phyloP scores from a whole-genome alignment of 768 basidiomycete species.

The Auriscalpium microsporum region DNA sequence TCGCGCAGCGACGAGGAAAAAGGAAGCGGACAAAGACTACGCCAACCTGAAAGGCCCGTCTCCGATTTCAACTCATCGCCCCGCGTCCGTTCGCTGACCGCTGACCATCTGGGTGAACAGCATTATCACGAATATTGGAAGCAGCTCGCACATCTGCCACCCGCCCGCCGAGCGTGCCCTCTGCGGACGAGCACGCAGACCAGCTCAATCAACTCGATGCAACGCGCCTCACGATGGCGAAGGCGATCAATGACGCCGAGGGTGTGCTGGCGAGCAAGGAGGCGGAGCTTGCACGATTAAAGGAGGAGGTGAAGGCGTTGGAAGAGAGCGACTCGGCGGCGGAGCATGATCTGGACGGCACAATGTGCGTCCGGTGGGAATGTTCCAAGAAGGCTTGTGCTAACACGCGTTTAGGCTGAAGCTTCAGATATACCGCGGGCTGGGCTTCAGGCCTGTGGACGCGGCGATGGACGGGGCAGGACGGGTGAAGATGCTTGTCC shows the following conservation, averaged over 20 bases:
- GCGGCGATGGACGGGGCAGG: constrained; percentile 35
- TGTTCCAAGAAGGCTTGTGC: neutral
- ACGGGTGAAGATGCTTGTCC: constrained; percentile 54
- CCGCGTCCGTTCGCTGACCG: neutral
- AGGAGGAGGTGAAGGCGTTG: constrained; percentile 50
- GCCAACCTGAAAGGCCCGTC: constrained; percentile 51
- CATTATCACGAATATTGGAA: constrained; percentile 55
- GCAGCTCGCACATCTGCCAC: constrained; percentile 63
- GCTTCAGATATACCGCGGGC: constrained; percentile 55
- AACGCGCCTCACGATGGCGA: constrained; percentile 55
- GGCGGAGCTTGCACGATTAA: constrained; percentile 58
- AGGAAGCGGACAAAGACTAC: constrained; percentile 62
- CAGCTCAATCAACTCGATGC: constrained; percentile 59
- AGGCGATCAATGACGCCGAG: constrained; percentile 70
- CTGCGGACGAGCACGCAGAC: constrained; percentile 50
- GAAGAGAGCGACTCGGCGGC: constrained; percentile 66
- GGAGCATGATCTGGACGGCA: constrained; percentile 67
- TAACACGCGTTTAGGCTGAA: constrained; percentile 41
- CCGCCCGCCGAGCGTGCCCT: constrained; percentile 62
- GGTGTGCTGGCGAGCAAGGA: constrained; percentile 56
- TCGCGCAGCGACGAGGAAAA: constrained; percentile 49
- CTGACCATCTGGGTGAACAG: constrained; percentile 26
- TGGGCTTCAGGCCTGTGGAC: constrained; percentile 64
- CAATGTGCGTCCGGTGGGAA: constrained; percentile 38
- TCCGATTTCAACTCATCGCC: too few relatives aligned